Conservation (phyloP, 768 basidiomycete species). For the Leucocoprinus birnbaumii region DNA sequence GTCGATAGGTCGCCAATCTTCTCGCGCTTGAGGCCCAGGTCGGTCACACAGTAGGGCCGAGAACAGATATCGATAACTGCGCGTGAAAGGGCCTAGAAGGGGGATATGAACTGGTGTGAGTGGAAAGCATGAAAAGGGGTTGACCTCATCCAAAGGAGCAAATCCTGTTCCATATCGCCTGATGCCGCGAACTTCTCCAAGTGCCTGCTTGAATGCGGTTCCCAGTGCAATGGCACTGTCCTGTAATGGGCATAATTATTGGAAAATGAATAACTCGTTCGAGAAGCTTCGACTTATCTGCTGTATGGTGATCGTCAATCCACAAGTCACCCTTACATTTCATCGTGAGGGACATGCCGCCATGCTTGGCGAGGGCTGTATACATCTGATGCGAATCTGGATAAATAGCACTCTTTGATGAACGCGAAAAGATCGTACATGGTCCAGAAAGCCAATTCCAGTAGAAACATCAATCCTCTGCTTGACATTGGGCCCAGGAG, state of each 20-base stretch:
- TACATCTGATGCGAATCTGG: slow-evolving; percentile 71
- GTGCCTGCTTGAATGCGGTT: slow-evolving; percentile 89
- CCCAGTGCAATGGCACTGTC: slow-evolving; percentile 87
- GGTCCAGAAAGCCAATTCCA: slow-evolving; percentile 98
- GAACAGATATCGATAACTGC: slow-evolving; percentile 99
- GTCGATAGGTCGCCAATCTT: slow-evolving; percentile 94
- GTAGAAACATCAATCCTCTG: slow-evolving; percentile 87
- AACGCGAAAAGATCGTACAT: slow-evolving; percentile 50
- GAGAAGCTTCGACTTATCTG: slow-evolving; percentile 66
- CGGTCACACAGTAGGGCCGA: slow-evolving; percentile 91
- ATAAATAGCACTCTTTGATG: not conserved
- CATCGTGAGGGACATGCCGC: slow-evolving; percentile 88
- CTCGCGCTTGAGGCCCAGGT: slow-evolving; percentile 83
- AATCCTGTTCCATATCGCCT: slow-evolving; percentile 94
- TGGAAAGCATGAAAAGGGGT: not conserved
- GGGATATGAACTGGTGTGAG: slow-evolving; percentile 7
- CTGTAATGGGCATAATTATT: slow-evolving; percentile 46
- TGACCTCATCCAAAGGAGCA: slow-evolving; percentile 94
- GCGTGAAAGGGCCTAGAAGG: slow-evolving; percentile 79
- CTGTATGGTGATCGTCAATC: slow-evolving; percentile 99
- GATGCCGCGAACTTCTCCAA: slow-evolving; percentile 94
- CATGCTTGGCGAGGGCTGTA: slow-evolving; percentile 94
- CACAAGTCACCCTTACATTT: slow-evolving; percentile 93
- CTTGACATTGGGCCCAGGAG: slow-evolving; percentile 51
- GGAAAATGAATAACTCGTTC: slow-evolving; percentile 8